phyloP scores from a whole-genome alignment of 306 rosid genomes.

The Malus orientalis region DNA sequence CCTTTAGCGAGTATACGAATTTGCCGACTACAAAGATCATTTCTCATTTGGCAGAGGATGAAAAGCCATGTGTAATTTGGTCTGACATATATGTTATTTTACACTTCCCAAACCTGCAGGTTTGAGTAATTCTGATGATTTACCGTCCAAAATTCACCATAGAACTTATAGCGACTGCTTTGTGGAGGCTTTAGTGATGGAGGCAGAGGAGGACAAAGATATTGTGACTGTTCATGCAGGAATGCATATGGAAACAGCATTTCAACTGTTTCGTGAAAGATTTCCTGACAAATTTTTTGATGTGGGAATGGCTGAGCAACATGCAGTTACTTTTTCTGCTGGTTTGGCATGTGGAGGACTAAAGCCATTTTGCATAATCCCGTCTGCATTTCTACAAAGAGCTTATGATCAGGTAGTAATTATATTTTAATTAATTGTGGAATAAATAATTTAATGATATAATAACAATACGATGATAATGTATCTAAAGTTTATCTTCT shows the following conservation, averaged over 20 bases:
- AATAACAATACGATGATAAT: neutral
- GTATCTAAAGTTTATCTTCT: neutral
- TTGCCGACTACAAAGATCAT: neutral
- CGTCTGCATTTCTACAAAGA: constrained; percentile 83
- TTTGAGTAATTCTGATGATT: constrained; percentile 23
- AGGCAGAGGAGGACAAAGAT: constrained; percentile 79
- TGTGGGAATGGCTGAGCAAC: constrained; percentile 96
- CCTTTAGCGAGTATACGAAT: neutral
- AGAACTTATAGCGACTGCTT: constrained; percentile 75
- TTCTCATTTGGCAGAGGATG: constrained; percentile 2
- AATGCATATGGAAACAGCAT: constrained; percentile 56
- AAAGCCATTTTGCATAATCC: constrained; percentile 88
- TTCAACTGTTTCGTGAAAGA: constrained; percentile 54
- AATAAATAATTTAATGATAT: neutral
- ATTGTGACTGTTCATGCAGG: constrained; percentile 87
- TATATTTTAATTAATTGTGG: neutral
- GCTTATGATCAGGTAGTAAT: constrained; percentile 71
- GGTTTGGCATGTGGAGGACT: constrained; percentile 89
- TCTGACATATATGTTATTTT: constrained; percentile 1
- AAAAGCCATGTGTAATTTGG: constrained; percentile 2
- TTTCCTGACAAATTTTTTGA: constrained; percentile 77
- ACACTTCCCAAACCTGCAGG: constrained; percentile 38
- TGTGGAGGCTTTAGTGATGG: constrained; percentile 60
- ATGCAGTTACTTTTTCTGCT: constrained; percentile 92
- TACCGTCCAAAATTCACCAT: constrained; percentile 20